Evolutionary conservation across 2,329 filamentous ascomycete genomes (phyloP).

Genomic region (Venturia asperata): DNA sequence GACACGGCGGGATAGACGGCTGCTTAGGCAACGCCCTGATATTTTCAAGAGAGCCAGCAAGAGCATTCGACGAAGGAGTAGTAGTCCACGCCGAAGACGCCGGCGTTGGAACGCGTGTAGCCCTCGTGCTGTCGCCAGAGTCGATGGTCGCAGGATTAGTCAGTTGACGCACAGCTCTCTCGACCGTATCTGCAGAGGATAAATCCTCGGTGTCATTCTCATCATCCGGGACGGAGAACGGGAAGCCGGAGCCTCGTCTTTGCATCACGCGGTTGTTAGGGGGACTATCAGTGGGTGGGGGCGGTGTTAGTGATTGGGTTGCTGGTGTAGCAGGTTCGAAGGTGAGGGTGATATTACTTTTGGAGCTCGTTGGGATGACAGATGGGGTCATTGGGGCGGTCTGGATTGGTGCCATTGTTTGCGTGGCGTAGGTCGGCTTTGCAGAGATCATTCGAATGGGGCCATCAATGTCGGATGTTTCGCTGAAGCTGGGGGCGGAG

Average conservation of each 20-base stretch:
- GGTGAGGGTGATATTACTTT: neutral
- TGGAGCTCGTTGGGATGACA: neutral
- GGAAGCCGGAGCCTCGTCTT: neutral
- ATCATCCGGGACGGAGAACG: neutral
- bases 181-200: neutral
- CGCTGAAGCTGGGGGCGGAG: conserved; percentile 7
- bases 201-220: neutral
- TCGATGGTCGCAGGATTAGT: neutral
- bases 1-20: neutral
- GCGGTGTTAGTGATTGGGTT: too few species aligned
- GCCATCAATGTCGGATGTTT: conserved; percentile 1
- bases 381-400: neutral
- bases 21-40: neutral
- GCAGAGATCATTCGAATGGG: conserved; percentile 15
- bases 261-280: neutral
- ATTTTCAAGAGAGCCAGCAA: neutral
- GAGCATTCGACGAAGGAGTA: neutral
- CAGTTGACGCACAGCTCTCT: neutral
- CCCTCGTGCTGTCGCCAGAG: neutral
- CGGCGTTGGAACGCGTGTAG: neutral
- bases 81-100: neutral
- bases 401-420: neutral
- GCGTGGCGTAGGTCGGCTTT: conserved; percentile 1
- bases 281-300: neutral
- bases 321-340: conserved; percentile 2